These are phyloP conservation scores for Cyamopsis tetragonoloba DNA, from an alignment of 306 rosid species.

Conservation along the genomic window DNA sequence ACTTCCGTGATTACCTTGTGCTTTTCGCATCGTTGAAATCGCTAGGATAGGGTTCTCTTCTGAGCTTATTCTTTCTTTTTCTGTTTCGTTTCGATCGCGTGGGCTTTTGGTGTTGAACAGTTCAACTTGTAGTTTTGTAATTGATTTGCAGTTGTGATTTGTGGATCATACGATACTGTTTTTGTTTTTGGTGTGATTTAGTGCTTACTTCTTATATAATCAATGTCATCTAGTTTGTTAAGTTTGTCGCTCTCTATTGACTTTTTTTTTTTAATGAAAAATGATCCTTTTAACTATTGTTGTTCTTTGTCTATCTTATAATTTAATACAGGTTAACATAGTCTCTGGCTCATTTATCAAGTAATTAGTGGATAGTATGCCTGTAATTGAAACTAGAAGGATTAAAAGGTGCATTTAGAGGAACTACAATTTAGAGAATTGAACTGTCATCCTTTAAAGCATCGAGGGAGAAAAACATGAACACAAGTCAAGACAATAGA, in stretches of 20 bases:
- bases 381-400: neutral
- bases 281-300: neutral
- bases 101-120: neutral
- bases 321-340: neutral
- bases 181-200: neutral
- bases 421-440: neutral
- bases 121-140: neutral
- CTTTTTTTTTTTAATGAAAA: neutral
- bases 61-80: neutral
- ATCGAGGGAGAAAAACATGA: neutral
- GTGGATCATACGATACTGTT: neutral
- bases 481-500: neutral
- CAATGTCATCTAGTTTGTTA: neutral
- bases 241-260: neutral
- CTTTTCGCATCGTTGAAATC: neutral
- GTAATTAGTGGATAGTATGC: neutral
- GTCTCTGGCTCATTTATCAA: neutral
- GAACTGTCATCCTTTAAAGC: neutral
- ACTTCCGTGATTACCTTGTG: neutral
- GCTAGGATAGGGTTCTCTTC: neutral
- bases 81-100: neutral
- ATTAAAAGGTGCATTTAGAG: neutral
- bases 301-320: neutral
- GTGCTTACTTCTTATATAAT: neutral
- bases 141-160: neutral